These are phyloP conservation scores for Panaeolus papilionaceus DNA, from an alignment of 768 basidiomycete genomes.

Conservation along the genomic window DNA sequence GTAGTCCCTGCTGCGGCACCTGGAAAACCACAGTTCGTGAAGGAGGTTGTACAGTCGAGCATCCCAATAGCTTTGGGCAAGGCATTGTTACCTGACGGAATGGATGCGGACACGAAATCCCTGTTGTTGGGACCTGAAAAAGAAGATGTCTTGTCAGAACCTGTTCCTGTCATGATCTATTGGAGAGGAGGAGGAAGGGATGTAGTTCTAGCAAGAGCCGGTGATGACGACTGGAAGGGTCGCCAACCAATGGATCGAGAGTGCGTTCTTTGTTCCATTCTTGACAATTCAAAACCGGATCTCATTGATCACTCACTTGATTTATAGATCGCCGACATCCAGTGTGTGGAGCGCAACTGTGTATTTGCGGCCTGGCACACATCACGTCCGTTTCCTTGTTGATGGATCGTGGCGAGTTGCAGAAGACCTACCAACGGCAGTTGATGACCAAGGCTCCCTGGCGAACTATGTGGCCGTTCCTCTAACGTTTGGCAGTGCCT, in stretches of 20 bases:
- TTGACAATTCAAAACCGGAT: slow-evolving; percentile 17
- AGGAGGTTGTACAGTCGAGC: slow-evolving; percentile 65
- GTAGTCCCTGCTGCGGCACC: neutral
- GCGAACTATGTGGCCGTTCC: slow-evolving; percentile 91
- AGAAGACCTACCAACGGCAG: slow-evolving; percentile 80
- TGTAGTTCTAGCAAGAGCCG: slow-evolving; percentile 74
- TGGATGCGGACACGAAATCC: slow-evolving; percentile 21
- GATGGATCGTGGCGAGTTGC: slow-evolving; percentile 87
- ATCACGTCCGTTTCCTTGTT: slow-evolving; percentile 94
- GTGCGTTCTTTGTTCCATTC: slow-evolving; percentile 44
- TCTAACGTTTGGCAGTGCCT: slow-evolving; percentile 30
- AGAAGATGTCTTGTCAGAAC: slow-evolving; percentile 34
- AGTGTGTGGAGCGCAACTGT: slow-evolving; percentile 45
- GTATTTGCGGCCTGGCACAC: slow-evolving; percentile 82
- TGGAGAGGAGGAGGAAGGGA: slow-evolving; percentile 72
- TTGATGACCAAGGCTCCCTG: slow-evolving; percentile 92
- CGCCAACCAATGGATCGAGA: slow-evolving; percentile 67
- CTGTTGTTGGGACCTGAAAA: slow-evolving; percentile 21
- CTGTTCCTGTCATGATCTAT: slow-evolving; percentile 56
- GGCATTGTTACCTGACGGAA: slow-evolving; percentile 36
- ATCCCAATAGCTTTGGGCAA: slow-evolving; percentile 59
- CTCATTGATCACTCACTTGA: slow-evolving; percentile 5
- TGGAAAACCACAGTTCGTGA: slow-evolving; percentile 47
- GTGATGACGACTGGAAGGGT: slow-evolving; percentile 80
- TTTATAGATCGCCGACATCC: slow-evolving; percentile 36